These are phyloP conservation scores for Tylopilus intermedius DNA, from an alignment of 768 basidiomycete species.

Conservation along the genomic window DNA sequence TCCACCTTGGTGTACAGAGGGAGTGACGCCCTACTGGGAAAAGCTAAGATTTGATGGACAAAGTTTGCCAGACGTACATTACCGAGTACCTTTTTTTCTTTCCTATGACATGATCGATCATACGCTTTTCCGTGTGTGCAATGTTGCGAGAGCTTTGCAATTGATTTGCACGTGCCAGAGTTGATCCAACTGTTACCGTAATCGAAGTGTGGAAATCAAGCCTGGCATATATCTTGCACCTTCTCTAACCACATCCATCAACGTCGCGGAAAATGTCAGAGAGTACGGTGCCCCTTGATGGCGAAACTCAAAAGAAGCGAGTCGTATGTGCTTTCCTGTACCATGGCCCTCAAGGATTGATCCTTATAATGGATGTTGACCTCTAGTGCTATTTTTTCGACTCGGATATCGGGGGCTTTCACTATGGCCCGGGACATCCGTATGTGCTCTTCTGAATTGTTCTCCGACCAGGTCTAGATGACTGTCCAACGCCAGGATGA, in stretches of 20 bases:
- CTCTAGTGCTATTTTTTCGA: conserved; percentile 97
- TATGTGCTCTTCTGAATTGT: conserved; percentile 32
- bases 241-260: background rate
- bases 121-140: background rate
- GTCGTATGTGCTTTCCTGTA: conserved; percentile 55
- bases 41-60: conserved; percentile 50
- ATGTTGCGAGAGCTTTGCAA: background rate
- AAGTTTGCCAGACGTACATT: conserved; percentile 5
- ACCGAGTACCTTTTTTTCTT: conserved; percentile 8
- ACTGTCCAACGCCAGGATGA: conserved; percentile 58
- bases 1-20: conserved; percentile 78
- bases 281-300: conserved; percentile 57
- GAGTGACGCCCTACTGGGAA: conserved; percentile 58
- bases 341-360: background rate
- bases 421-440: conserved; percentile 98
- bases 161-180: conserved; percentile 18
- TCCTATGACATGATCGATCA: background rate
- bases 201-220: background rate
- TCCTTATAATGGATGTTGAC: conserved; percentile 6
- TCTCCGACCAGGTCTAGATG: background rate
- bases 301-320: conserved; percentile 76
- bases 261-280: conserved; percentile 28
- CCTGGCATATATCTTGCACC: background rate
- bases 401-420: conserved; percentile 98
- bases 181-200: background rate